phyloP scores from a whole-genome alignment of 2,329 filamentous ascomycete species.

The Penicillium crustosum region DNA sequence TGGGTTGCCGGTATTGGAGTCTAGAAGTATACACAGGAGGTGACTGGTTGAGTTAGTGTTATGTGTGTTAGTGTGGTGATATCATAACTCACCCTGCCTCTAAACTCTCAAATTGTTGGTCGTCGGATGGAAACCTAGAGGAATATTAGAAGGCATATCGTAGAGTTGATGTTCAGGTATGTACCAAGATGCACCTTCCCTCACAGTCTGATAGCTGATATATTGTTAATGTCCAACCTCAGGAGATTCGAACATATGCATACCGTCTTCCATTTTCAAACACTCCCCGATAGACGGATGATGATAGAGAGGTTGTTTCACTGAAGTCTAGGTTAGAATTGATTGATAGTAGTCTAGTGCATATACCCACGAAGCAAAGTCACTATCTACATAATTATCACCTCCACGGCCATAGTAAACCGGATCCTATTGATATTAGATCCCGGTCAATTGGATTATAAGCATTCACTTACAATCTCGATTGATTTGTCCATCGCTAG shows the following conservation, averaged over 20 bases:
- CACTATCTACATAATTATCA: neutral
- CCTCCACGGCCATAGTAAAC: neutral
- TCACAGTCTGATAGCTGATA: constrained; percentile 8
- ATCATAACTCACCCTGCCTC: neutral
- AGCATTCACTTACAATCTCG: neutral
- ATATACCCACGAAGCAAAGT: constrained; percentile 6
- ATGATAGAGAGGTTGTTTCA: constrained; percentile 8
- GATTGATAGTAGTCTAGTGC: neutral
- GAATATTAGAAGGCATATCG: neutral
- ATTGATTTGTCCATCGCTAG: neutral
- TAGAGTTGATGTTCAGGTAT: neutral
- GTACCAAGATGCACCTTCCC: constrained; percentile 7
- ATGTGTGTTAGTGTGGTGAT: neutral
- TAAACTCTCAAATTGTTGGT: constrained; percentile 11
- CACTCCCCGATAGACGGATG: constrained; percentile 1
- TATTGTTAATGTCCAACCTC: neutral
- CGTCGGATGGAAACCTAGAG: constrained; percentile 4
- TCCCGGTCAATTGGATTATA: no score
- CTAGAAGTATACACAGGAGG: constrained; percentile 4
- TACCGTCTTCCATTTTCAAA: constrained; percentile 12
- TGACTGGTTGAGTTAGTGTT: neutral
- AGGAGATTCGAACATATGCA: neutral
- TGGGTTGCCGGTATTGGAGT: constrained; percentile 1
- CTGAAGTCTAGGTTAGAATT: neutral
- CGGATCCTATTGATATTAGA: constrained; percentile 15